Percentiles rank a stretch among this genome's conserved stretches.
phyloP scores from a whole-genome alignment of 129 eudicot genomes.

The Smallanthus sonchifolius region DNA sequence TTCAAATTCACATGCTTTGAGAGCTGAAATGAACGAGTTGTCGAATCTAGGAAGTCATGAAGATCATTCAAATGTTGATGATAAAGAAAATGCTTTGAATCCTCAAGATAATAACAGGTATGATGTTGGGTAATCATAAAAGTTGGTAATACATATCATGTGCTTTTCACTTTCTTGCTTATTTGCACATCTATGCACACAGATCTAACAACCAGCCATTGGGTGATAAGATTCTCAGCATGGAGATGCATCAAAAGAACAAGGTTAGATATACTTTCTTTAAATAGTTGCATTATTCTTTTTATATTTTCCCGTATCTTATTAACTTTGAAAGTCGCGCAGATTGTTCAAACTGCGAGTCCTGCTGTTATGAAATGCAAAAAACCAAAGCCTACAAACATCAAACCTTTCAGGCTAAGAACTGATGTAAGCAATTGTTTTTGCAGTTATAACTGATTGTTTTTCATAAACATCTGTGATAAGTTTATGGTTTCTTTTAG shows the following conservation, averaged over 20 bases:
- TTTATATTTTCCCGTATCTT: background rate
- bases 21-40: constrained; percentile 11
- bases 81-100: constrained; percentile 67
- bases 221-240: constrained; percentile 36
- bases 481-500: constrained; percentile 35
- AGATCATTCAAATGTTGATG: constrained; percentile 19
- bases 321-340: constrained; percentile 1
- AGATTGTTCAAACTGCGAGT: constrained; percentile 37
- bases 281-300: background rate
- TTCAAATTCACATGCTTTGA: background rate
- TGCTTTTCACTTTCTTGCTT: constrained; percentile 1
- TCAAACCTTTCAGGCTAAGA: constrained; percentile 86
- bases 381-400: constrained; percentile 76
- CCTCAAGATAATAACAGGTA: constrained; percentile 59
- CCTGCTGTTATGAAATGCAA: constrained; percentile 42
- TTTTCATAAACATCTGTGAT: background rate
- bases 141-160: background rate
- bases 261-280: constrained; percentile 30
- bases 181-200: constrained; percentile 7
- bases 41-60: background rate
- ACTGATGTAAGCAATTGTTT: constrained; percentile 55
- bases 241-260: constrained; percentile 32
- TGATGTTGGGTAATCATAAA: constrained; percentile 6
- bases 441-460: background rate
- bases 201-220: constrained; percentile 21